Percentiles rank a stretch among this genome's conserved stretches.
Evolutionary conservation across 768 basidiomycete species (phyloP).

Genomic region (Hirschioporus abietinus): DNA sequence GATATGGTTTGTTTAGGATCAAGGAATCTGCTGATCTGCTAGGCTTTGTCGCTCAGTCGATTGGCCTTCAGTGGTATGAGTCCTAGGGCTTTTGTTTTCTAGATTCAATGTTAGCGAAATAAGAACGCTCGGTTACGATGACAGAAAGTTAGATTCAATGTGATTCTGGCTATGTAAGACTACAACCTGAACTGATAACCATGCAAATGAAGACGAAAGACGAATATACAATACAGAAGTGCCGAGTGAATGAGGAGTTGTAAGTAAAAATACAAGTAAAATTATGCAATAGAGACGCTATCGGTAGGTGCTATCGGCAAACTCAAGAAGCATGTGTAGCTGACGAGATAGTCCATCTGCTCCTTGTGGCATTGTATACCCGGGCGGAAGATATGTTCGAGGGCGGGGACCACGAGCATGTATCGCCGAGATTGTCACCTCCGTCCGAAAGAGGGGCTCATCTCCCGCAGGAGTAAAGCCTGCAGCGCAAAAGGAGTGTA

Average conservation of each 20-base stretch:
- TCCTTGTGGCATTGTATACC: not conserved
- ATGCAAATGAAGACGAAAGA: not conserved
- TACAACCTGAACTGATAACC: not conserved
- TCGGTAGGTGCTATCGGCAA: not conserved
- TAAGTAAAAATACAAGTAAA: not conserved
- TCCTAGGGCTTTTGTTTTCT: not conserved
- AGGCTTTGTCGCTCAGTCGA: constrained; percentile 65
- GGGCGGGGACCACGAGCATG: not conserved
- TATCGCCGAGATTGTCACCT: not conserved
- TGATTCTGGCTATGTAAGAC: not conserved
- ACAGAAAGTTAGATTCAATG: not conserved
- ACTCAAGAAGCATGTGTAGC: not conserved
- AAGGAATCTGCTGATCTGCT: constrained; percentile 74
- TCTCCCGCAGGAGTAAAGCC: not conserved
- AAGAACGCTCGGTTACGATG: not conserved
- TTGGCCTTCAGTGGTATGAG: constrained; percentile 42
- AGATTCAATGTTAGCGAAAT: not conserved
- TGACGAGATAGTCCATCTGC: not conserved
- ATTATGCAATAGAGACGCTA: not conserved
- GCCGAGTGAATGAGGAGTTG: too few species aligned
- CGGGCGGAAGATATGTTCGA: not conserved
- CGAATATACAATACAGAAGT: too few species aligned
- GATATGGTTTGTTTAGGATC: constrained; percentile 40
- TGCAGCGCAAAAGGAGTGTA: not conserved
- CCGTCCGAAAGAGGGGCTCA: not conserved